Percentiles rank a stretch among this genome's conserved stretches.
phyloP scores from a whole-genome alignment of 2,329 filamentous ascomycete species.

The Aspergillus fructus region DNA sequence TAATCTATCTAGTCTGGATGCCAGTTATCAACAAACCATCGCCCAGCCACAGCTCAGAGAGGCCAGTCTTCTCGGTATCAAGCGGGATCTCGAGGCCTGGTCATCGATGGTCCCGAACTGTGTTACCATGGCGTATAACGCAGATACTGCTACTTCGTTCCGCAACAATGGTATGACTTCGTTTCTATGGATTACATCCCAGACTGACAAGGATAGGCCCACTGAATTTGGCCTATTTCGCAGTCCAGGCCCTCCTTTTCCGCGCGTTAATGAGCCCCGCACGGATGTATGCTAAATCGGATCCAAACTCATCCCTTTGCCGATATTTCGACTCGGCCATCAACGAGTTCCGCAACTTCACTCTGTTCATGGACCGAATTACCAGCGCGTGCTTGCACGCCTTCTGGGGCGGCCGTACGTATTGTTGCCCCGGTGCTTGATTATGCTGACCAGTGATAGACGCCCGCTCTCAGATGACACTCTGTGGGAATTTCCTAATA shows the following conservation, averaged over 20 bases:
- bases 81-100: neutral
- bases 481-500: constrained; percentile 51
- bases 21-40: neutral
- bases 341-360: constrained; percentile 25
- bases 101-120: constrained; percentile 4
- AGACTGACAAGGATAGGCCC: constrained; percentile 23
- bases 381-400: constrained; percentile 35
- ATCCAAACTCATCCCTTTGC: constrained; percentile 29
- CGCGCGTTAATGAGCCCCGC: constrained; percentile 50
- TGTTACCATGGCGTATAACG: constrained; percentile 2
- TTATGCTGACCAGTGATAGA: constrained; percentile 17
- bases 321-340: constrained; percentile 21
- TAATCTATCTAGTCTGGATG: neutral
- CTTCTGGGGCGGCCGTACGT: constrained; percentile 50
- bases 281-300: constrained; percentile 44
- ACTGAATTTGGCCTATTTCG: constrained; percentile 46
- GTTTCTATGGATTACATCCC: too few relatives aligned
- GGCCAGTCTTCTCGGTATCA: neutral
- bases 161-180: constrained; percentile 1
- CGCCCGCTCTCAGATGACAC: constrained; percentile 47
- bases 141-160: neutral
- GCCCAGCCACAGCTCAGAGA: neutral
- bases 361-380: constrained; percentile 38
- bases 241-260: constrained; percentile 44
- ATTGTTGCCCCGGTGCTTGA: neutral